Evolutionary conservation across 208 protist genomes (phyloP), one percentile per base, ranked within the genome.

Genomic region (Trypanosoma rangeli): DNA sequence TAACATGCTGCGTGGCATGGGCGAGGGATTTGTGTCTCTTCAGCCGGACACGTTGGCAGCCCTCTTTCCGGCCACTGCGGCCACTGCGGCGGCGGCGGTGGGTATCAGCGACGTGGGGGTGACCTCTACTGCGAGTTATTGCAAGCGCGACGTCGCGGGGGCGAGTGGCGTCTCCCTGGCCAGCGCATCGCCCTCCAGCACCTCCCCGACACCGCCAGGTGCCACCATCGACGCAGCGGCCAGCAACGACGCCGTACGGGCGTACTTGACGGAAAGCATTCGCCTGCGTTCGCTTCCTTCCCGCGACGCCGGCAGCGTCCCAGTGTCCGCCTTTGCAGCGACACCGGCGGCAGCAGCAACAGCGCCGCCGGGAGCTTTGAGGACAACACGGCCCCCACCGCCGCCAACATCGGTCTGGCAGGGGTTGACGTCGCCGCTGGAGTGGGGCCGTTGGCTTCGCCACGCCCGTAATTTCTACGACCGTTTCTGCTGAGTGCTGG

Each of bases 191-290:
- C 7, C 37, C 37, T 13, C 7, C 37, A 42, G 7, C 37, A 42
- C 37, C 37, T 42, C 37, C 37, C 10, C 37, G 37, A 42, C 10
- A 10, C 10, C 10, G 22, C 28, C 28, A 24, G 50, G 2, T 35
- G 42, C 37, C 20, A 31, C 22, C 20, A 59, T 52, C 15, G 22
- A 46, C 33, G 1, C 37, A 18, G 56, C 28, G 31, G 55, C 54
- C 5, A 64, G 67, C 28, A 72, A 72, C 46, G 58, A 64, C n/a
- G 57, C 4, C 12, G 55, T 72, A 31, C 42, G 67, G 26, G 35
- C 31, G 26, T 72, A 64, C 20, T 10, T 72, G 39, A 37, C 29
- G 12, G 9, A 64, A 57, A 13, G 55, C 44, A 31, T 72, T 18
- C 55, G 46, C 29, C 48, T 72, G 39, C 67, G 67, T 20, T n/a